These are phyloP conservation scores for Helenozyma rhizophorensis DNA, from an alignment of 805 yeast species.

Conservation along the genomic window DNA sequence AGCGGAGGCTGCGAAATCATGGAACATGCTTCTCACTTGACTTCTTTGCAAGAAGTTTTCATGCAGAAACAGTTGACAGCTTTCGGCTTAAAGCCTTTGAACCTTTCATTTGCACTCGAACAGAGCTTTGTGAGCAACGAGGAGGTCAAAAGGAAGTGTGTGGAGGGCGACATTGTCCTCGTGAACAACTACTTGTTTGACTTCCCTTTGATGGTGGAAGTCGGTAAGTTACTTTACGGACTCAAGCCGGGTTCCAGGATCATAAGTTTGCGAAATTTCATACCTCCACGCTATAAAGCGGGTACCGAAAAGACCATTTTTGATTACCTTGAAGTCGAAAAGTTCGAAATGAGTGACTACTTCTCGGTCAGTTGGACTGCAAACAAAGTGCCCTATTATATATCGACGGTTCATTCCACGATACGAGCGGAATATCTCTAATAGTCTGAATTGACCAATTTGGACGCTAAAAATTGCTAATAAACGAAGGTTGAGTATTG, in stretches of 20 bases:
- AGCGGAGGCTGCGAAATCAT: slow-evolving; percentile 91
- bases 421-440: slow-evolving; percentile 32
- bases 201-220: slow-evolving; percentile 62
- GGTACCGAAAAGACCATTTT: slow-evolving; percentile 52
- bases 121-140: slow-evolving; percentile 70
- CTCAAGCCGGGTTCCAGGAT: slow-evolving; percentile 72
- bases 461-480: no score
- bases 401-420: slow-evolving; percentile 57
- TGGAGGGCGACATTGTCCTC: slow-evolving; percentile 65
- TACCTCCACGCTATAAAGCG: slow-evolving; percentile 69
- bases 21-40: slow-evolving; percentile 72
- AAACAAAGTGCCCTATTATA: slow-evolving; percentile 73
- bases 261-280: slow-evolving; percentile 73
- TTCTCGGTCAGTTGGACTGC: slow-evolving; percentile 89
- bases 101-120: slow-evolving; percentile 52
- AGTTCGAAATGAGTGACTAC: slow-evolving; percentile 54
- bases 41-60: slow-evolving; percentile 56
- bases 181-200: slow-evolving; percentile 85
- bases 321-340: slow-evolving; percentile 60
- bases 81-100: slow-evolving; percentile 61
- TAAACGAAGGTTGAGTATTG: no score
- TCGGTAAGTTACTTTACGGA: slow-evolving; percentile 59
- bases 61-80: slow-evolving; percentile 53
- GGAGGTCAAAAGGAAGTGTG: slow-evolving; percentile 49
- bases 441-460: no score